Base-by-base conservation (phyloP, 345 rosid genomes). In the Melaleuca alternifolia region DNA sequence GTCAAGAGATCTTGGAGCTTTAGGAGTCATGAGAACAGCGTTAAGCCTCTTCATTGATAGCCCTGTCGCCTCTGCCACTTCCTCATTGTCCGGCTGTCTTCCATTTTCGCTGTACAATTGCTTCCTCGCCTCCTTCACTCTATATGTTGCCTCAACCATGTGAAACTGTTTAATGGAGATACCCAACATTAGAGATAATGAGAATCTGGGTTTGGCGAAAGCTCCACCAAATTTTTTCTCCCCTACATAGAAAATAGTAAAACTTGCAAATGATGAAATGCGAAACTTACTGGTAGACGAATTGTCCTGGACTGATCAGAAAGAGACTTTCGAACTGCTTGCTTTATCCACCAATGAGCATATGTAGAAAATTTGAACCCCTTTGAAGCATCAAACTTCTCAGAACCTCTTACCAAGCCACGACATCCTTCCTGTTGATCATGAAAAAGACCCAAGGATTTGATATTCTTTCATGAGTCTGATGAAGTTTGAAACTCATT, bases 331-430 rank as follows among this genome's bases (percentile, higher is more conserved):
- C 98, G 87, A 77, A 97, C 94, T 28, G 99, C 96, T 91, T 97
- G 99, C 85, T 92, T 97, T 85, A 96, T 95, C 99, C 99, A 97
- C 99, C 99, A 97, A 85, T 97, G 98, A 13, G 96, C 99, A 88
- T 97, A 97, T 15, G 99, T 97, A 56, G 99, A 97, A 88, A 97
- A 96, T 90, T 96, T 97, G 89, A 96, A 97, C 89, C 99, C 99
- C 86, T 93, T 97, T 81, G 98, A 93, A 82, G 96, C 98, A 90
- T 97, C 99, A 88, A 97, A 97, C 90, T 94, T 97, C 92, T 96
- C 99, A 54, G 98, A 88, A 65, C 98, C 99, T 88, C 94, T 92
- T 54, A 94, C 91, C 88, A 97, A 99, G 57, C 99, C 99, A 87
- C 97, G 95, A 50, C 99, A 96, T 84, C 99, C 99, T 92, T 94